These are phyloP conservation scores for Spatholobus suberectus DNA, from an alignment of 306 rosid genomes.

Conservation along the genomic window DNA sequence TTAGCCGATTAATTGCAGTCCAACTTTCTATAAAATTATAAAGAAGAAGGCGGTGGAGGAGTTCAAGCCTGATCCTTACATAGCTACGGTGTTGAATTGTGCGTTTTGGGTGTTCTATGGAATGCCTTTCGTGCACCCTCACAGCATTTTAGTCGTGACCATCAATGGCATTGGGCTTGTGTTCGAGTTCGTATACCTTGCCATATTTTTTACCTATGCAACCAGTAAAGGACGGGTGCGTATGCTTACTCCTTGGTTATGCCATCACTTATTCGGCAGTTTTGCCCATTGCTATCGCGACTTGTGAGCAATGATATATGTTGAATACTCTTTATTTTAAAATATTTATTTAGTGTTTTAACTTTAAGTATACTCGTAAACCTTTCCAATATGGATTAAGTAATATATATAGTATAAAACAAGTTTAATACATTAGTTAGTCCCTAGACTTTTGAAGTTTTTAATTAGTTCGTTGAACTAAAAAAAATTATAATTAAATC, in stretches of 20 bases:
- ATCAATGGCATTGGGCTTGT: conserved; percentile 68
- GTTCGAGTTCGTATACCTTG: conserved; percentile 59
- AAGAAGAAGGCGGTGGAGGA: conserved; percentile 69
- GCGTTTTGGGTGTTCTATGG: conserved; percentile 78
- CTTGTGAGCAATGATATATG: no score
- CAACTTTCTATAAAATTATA: conserved; percentile 61
- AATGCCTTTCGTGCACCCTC: conserved; percentile 72
- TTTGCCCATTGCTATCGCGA: neutral
- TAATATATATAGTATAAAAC: no score
- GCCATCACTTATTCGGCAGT: neutral
- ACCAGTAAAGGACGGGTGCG: conserved; percentile 58
- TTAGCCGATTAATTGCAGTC: conserved; percentile 55
- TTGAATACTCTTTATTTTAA: no score
- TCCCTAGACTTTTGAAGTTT: no score
- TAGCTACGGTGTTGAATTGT: conserved; percentile 73
- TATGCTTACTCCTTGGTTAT: neutral
- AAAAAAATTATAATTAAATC: no score
- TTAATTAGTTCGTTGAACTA: no score
- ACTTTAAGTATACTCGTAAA: neutral
- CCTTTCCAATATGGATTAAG: neutral
- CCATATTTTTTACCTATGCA: conserved; percentile 53
- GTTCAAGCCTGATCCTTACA: conserved; percentile 69
- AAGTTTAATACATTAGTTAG: no score
- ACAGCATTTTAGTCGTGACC: conserved; percentile 66
- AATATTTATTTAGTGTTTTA: no score